These are phyloP conservation scores for Alternaria sp. DNA, from an alignment of 2,329 filamentous ascomycete species.

Conservation along the genomic window DNA sequence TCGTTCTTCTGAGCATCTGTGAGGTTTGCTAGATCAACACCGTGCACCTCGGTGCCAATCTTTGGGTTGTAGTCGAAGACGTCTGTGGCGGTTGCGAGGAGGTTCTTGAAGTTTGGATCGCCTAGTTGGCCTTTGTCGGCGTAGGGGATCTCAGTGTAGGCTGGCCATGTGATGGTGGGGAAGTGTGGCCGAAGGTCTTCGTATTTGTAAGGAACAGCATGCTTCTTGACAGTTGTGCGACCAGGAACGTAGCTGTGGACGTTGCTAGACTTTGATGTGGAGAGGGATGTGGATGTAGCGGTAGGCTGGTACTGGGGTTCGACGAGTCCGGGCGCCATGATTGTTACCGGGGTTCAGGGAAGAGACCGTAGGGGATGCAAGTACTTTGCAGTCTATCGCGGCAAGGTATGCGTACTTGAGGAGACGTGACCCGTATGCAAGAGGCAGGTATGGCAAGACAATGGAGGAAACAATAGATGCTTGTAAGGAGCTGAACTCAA, in stretches of 20 bases:
- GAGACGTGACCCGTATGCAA: background rate
- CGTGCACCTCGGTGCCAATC: conserved; percentile 63
- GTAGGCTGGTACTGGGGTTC: conserved; percentile 31
- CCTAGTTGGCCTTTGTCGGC: conserved; percentile 63
- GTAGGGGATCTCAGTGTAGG: conserved; percentile 59
- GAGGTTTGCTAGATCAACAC: conserved; percentile 60
- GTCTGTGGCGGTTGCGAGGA: conserved; percentile 61
- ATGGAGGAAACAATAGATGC: background rate
- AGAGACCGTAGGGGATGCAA: background rate
- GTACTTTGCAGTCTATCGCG: background rate
- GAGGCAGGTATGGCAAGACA: background rate
- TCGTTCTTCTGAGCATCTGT: conserved; percentile 63
- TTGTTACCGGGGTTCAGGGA: conserved; percentile 2
- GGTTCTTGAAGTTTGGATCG: conserved; percentile 62
- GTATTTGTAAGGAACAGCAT: conserved; percentile 59
- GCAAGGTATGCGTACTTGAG: background rate
- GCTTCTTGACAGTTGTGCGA: conserved; percentile 54
- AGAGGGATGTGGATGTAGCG: conserved; percentile 19
- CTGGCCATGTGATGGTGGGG: conserved; percentile 62
- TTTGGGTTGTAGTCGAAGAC: conserved; percentile 66
- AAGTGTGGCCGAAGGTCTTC: conserved; percentile 63
- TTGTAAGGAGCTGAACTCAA: background rate
- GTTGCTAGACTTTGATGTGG: conserved; percentile 29
- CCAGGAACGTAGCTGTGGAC: conserved; percentile 58
- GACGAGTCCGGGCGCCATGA: conserved; percentile 47